Conservation (phyloP, 2,329 filamentous ascomycete genomes). For the Microthyrium microscopicum region DNA sequence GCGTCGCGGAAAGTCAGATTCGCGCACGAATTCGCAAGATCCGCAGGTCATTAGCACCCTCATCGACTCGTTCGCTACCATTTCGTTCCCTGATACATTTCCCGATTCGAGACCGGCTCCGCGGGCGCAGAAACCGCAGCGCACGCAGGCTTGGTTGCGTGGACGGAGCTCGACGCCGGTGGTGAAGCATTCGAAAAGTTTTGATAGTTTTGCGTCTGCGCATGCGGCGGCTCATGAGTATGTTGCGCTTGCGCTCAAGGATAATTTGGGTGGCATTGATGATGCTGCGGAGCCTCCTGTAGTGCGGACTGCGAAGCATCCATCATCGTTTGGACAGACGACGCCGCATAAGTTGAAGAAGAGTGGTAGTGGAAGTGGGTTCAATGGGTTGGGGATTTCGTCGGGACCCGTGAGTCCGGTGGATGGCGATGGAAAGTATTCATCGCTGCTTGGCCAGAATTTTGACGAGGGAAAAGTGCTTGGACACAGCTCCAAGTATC, state of each 20-base stretch:
- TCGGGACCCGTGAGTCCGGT: slow-evolving; percentile 9
- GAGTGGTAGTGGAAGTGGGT: too few species aligned
- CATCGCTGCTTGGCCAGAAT: too few species aligned
- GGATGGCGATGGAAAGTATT: too few species aligned
- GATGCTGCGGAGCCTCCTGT: slow-evolving; percentile 50
- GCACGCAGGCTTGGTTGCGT: slow-evolving; percentile 15
- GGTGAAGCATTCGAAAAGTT: slow-evolving; percentile 12
- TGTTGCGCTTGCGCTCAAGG: slow-evolving; percentile 33
- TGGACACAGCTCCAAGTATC: too few species aligned
- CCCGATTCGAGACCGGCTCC: too few species aligned
- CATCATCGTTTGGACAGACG: slow-evolving; percentile 55
- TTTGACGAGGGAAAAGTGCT: too few species aligned
- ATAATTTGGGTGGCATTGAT: slow-evolving; percentile 33
- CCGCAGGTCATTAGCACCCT: slow-evolving; percentile 46
- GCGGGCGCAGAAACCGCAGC: too few species aligned
- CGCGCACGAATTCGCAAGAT: too few species aligned
- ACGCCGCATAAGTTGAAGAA: slow-evolving; percentile 45
- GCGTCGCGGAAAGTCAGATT: too few species aligned
- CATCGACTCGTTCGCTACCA: slow-evolving; percentile 43
- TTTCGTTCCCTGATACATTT: slow-evolving; percentile 30
- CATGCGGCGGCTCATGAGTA: slow-evolving; percentile 30
- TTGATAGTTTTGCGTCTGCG: slow-evolving; percentile 11
- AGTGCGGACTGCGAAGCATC: slow-evolving; percentile 65
- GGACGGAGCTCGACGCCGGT: slow-evolving; percentile 17
- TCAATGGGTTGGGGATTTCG: slow-evolving; percentile 19